These are phyloP conservation scores for Tetragonia tetragonoides DNA, from an alignment of 148 eudicot genomes.

Conservation along the genomic window DNA sequence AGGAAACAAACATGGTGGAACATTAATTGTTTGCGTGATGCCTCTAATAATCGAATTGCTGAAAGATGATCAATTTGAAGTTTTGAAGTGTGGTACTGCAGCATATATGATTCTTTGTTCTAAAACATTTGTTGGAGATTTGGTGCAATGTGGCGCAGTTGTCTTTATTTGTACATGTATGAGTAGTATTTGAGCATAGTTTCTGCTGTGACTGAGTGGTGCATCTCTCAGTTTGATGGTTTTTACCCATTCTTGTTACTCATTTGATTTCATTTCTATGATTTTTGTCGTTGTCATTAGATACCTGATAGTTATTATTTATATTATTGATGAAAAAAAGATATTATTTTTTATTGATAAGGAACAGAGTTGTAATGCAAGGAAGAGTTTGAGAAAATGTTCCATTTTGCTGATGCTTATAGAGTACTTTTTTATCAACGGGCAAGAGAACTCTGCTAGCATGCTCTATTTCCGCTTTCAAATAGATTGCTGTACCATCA, in stretches of 20 bases:
- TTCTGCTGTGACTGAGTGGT: neutral
- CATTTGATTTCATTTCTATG: neutral
- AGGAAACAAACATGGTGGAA: neutral
- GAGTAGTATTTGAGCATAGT: neutral
- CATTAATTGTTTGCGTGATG: neutral
- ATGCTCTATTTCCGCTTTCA: no score
- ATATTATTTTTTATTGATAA: no score
- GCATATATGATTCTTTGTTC: neutral
- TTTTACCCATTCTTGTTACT: neutral
- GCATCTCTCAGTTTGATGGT: neutral
- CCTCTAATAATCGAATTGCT: neutral
- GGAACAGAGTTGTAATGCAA: no score
- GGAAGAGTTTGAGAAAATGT: no score
- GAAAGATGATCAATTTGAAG: neutral
- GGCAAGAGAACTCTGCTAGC: no score
- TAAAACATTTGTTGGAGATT: neutral
- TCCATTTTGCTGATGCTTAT: no score
- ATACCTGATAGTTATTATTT: no score
- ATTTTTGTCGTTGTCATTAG: neutral
- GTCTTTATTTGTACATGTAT: neutral
- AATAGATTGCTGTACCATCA: no score
- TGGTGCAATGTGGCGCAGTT: neutral
- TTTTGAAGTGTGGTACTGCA: constrained; percentile 2
- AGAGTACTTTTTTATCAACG: no score
- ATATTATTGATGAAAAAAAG: no score